Evolutionary conservation across 129 eudicot species (phyloP).

Genomic region (Ambrosia trifida): DNA sequence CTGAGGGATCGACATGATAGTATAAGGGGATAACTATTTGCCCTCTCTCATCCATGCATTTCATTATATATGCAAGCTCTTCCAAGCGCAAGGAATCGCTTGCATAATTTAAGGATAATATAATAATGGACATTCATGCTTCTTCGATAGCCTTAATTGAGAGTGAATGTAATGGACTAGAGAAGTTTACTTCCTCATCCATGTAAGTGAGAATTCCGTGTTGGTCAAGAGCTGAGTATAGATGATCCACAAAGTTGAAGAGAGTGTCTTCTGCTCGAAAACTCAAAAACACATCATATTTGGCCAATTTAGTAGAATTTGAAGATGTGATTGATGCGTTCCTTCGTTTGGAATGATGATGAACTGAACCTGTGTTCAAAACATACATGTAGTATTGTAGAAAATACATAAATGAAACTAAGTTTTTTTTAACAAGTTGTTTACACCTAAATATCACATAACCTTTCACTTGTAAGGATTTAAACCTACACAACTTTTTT

Average conservation of each 20-base stretch:
- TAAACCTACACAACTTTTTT: no score
- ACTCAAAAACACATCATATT: not conserved
- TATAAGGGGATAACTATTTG: constrained; percentile 18
- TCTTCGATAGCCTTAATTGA: not conserved
- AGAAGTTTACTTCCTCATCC: not conserved
- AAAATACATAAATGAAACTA: no score
- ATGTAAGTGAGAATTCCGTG: constrained; percentile 1
- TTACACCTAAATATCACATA: no score
- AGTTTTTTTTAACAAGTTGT: no score
- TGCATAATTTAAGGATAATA: constrained; percentile 17
- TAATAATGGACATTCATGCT: not conserved
- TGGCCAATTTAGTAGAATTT: not conserved
- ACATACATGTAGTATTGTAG: no score
- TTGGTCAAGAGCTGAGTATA: not conserved
- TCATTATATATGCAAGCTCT: constrained; percentile 18
- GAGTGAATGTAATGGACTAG: not conserved
- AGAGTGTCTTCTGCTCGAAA: not conserved
- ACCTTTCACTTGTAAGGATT: no score
- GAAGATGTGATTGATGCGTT: not conserved
- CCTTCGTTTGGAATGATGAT: not conserved
- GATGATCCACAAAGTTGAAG: not conserved
- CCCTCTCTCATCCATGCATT: constrained; percentile 1
- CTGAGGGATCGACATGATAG: not conserved
- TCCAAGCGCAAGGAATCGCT: constrained; percentile 11
- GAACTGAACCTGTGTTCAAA: no score